Base-by-base conservation (phyloP, 2,329 filamentous ascomycete genomes). In the Pseudogymnoascus sp. region DNA sequence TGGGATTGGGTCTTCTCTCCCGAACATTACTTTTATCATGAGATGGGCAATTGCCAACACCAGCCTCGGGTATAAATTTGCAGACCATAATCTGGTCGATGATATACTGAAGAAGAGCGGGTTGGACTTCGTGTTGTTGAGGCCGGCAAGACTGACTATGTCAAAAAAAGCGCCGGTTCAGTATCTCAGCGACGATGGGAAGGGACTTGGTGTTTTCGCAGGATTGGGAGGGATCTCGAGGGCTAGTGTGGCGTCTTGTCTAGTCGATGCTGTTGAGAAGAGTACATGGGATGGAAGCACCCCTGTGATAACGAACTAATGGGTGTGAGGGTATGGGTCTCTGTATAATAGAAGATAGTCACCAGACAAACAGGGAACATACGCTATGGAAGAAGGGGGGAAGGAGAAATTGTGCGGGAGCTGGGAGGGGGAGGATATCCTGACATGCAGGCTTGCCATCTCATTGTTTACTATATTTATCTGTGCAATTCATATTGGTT, bases 221-320 rank as follows among this genome's bases (percentile, higher is more conserved):
- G 59, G 63, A 10, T 33, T 56, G 50, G 28, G 50, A 2, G 50
- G 50, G 10, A 65, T 68, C 38, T 65, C 66, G 10, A 65, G 67
- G 50, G 35, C 67, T 26, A 81, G 78, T 66, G 76, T 83, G 10
- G 81, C 79, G 7, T 69, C 65, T 22, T 83, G 78, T 69, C 67
- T 82, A 67, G 73, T 82, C 6, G 74, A 78, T 65, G 79, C 76
- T 1, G 76, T 73, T 1, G 78, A 78, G 70, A 74, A 68, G 33
- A 66, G 68, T 4, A 71, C 73, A 4, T 83, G 78, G 76, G 73
- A 80, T 68, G 72, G 75, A 12, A 75, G 62, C 33, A 74, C 79
- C 1, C 80, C 81, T 3, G 79, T 83, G 2, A 76, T 83, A 59
- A 74, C 76, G 7, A 81, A 81, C 64, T 78, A 68, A 70, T 50